These are phyloP conservation scores for Cytospora mali DNA, from an alignment of 2,329 filamentous ascomycete genomes.

Conservation along the genomic window DNA sequence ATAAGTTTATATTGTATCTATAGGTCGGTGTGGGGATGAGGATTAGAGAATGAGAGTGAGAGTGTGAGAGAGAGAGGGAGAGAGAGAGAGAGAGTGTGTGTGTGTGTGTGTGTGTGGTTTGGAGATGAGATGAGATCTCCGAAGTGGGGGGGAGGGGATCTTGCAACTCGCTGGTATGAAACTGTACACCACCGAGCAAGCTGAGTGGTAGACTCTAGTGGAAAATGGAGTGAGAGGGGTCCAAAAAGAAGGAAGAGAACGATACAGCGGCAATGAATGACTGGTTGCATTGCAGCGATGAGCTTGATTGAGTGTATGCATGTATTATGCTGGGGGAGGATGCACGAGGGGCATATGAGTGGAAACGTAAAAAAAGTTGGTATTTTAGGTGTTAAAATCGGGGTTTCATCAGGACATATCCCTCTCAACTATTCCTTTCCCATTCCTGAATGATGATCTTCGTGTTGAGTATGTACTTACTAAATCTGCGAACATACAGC, in stretches of 20 bases:
- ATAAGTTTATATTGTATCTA: too few relatives aligned
- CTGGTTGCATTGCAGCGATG: slow-evolving; percentile 1
- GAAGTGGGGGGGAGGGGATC: too few relatives aligned
- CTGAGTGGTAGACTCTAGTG: neutral
- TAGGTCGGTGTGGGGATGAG: too few relatives aligned
- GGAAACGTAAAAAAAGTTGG: slow-evolving; percentile 2
- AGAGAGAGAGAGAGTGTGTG: too few relatives aligned
- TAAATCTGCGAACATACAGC: too few relatives aligned
- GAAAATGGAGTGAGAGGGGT: too few relatives aligned
- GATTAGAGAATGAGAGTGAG: too few relatives aligned
- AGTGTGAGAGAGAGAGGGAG: too few relatives aligned
- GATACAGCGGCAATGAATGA: slow-evolving; percentile 6
- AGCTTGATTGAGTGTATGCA: neutral
- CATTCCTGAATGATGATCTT: neutral
- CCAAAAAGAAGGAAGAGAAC: neutral
- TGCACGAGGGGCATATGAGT: neutral
- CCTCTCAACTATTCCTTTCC: neutral
- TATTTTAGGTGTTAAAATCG: neutral
- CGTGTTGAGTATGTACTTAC: neutral
- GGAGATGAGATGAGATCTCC: too few relatives aligned
- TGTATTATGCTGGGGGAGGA: neutral
- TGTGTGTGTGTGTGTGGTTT: too few relatives aligned
- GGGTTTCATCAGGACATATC: neutral
- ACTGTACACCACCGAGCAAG: too few relatives aligned
- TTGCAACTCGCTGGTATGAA: too few relatives aligned